Evolutionary conservation across 371 early-diverging fungal genomes (phyloP).

Genomic region (Haplosporangium sp.): DNA sequence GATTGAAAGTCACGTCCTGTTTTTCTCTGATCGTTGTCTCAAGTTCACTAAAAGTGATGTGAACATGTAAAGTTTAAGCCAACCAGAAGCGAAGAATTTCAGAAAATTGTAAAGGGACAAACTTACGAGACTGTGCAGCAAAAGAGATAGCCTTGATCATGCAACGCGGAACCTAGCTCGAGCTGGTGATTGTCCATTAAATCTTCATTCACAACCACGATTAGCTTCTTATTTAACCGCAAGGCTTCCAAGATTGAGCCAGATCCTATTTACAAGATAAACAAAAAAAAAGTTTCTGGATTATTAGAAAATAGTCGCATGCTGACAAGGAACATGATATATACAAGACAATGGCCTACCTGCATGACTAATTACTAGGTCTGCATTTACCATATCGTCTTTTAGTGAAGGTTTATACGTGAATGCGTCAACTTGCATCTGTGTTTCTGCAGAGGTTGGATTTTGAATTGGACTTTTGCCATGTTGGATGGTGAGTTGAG

Average conservation of each 20-base stretch:
- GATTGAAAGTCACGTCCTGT: constrained; percentile 24
- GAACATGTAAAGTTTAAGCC: neutral
- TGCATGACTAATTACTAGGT: constrained; percentile 80
- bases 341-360: constrained; percentile 60
- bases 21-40: constrained; percentile 18
- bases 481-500: constrained; percentile 77
- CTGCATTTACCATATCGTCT: constrained; percentile 68
- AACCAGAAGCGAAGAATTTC: neutral
- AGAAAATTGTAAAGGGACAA: neutral
- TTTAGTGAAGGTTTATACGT: constrained; percentile 69
- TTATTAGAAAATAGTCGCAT: too few species aligned
- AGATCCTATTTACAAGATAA: constrained; percentile 61
- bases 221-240: constrained; percentile 68
- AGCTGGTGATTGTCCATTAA: constrained; percentile 92
- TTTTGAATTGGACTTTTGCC: constrained; percentile 62
- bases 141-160: constrained; percentile 65
- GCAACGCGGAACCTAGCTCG: constrained; percentile 83
- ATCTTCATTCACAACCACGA: constrained; percentile 81
- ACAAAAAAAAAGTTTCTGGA: too few species aligned
- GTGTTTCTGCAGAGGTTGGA: neutral
- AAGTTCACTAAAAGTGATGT: constrained; percentile 10
- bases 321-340: neutral
- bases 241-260: constrained; percentile 88
- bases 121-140: constrained; percentile 60
- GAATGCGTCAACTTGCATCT: constrained; percentile 62